Base-by-base conservation (phyloP, 768 basidiomycete genomes). In the Agrocybe chaxingu region DNA sequence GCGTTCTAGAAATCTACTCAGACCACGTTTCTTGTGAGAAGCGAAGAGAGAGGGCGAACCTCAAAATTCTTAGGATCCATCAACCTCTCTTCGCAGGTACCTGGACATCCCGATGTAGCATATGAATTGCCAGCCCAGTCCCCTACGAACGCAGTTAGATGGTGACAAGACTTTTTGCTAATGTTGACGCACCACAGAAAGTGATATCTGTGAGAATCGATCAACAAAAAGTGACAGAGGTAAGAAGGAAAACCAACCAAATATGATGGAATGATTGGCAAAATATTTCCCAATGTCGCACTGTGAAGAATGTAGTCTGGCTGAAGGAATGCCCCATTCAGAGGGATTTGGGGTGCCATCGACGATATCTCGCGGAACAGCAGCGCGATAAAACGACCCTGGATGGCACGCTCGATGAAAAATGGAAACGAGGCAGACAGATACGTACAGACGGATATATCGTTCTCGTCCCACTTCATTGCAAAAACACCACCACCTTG, bases 91-190 rank as follows among this genome's bases (percentile, higher is more conserved):
- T 74, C 61, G 58, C 89, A 92, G 30, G 86, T 85, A 36, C 88
- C 89, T 4, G 89, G 87, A 57, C 89, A 91, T 13, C 78, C 78
- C 1, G 77, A 83, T 8, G 85, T 85, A 4, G 80, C 76, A 58
- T 90, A 90, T 4, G 85, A 83, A 62, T 89, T 89, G 24, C 88
- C 89, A 11, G 89, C 89, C 89, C 89, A 90, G 66, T 89, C 88
- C 57, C 85, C 85, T 88, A 43, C 9, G 54, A 37, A 37, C 5
- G 47, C 33, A 34, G 36, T 29, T 37, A 37, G 35, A 3, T 13
- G 11, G 29, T 13, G 19, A 24, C 18, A 41, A 34, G 31, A 39
- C 41, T 9, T 9, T 45, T 2, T 18, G 45, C 45, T 7, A 13
- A 52, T 40, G 50, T 32, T 7, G 45, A 48, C 75, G 61, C 62